Conservation (phyloP, 2,329 filamentous ascomycete species). For the Aspergillus fumigatiaffinis region DNA sequence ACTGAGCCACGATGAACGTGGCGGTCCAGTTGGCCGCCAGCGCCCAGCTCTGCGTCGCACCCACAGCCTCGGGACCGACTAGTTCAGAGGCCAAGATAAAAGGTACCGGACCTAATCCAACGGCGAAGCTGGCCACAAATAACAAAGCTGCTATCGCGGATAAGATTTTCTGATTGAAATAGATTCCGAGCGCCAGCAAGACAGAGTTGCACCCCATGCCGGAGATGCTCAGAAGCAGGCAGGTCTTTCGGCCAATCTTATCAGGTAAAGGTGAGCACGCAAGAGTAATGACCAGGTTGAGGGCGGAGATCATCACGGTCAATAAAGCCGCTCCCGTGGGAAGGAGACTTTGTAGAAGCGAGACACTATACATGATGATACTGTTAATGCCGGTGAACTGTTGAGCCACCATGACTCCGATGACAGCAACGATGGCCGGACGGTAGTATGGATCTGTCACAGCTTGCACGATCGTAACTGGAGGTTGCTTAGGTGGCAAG, state of each 20-base stretch:
- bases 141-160: constrained; percentile 76
- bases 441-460: constrained; percentile 64
- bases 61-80: constrained; percentile 84
- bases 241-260: constrained; percentile 79
- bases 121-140: constrained; percentile 86
- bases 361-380: constrained; percentile 98
- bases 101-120: constrained; percentile 87
- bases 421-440: constrained; percentile 73
- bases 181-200: constrained; percentile 74
- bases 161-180: constrained; percentile 65
- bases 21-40: constrained; percentile 83
- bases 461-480: constrained; percentile 64
- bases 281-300: constrained; percentile 81
- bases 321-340: constrained; percentile 77
- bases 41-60: constrained; percentile 84
- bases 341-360: constrained; percentile 75
- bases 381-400: constrained; percentile 94
- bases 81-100: constrained; percentile 92
- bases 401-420: constrained; percentile 88
- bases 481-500: constrained; percentile 61
- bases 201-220: constrained; percentile 81
- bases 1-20: constrained; percentile 89
- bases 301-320: constrained; percentile 78
- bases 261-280: constrained; percentile 81
- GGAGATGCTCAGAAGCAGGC: constrained; percentile 73